These are phyloP conservation scores for Globisporangium irregulare DNA, from an alignment of 352 stramenopile species.

Conservation along the genomic window DNA sequence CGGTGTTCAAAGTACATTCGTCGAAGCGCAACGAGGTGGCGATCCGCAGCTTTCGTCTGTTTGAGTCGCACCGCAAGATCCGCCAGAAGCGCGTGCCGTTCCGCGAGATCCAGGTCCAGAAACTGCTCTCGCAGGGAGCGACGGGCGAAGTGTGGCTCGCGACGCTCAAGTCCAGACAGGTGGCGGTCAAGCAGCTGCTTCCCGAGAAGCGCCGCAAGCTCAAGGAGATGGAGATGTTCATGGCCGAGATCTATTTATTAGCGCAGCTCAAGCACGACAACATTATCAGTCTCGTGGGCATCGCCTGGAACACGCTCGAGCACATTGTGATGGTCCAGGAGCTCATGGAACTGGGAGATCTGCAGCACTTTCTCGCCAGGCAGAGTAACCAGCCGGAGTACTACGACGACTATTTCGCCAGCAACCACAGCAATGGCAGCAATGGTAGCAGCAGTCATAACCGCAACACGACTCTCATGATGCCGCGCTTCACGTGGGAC, in stretches of 20 bases:
- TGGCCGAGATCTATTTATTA: slow-evolving; percentile 74
- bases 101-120: slow-evolving; percentile 51
- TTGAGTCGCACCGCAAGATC: slow-evolving; percentile 64
- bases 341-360: slow-evolving; percentile 66
- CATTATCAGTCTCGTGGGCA: slow-evolving; percentile 57
- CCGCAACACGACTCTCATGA: not conserved
- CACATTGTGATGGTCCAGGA: slow-evolving; percentile 76
- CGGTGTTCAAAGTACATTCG: slow-evolving; percentile 13
- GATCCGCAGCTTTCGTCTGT: slow-evolving; percentile 59
- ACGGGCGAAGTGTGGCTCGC: slow-evolving; percentile 76
- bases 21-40: slow-evolving; percentile 46
- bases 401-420: not conserved
- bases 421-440: not conserved
- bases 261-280: slow-evolving; percentile 62
- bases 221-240: slow-evolving; percentile 71
- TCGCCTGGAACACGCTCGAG: slow-evolving; percentile 71
- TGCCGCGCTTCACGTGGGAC: slow-evolving; percentile 39
- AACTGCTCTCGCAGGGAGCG: slow-evolving; percentile 43
- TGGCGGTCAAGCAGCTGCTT: slow-evolving; percentile 71
- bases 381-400: slow-evolving; percentile 18
- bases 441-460: not conserved
- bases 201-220: slow-evolving; percentile 44
- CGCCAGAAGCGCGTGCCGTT: slow-evolving; percentile 45
- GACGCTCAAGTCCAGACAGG: slow-evolving; percentile 37
- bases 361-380: slow-evolving; percentile 47